Conservation (phyloP, 164 flowering plant genomes). For the Magnolia sinica region DNA sequence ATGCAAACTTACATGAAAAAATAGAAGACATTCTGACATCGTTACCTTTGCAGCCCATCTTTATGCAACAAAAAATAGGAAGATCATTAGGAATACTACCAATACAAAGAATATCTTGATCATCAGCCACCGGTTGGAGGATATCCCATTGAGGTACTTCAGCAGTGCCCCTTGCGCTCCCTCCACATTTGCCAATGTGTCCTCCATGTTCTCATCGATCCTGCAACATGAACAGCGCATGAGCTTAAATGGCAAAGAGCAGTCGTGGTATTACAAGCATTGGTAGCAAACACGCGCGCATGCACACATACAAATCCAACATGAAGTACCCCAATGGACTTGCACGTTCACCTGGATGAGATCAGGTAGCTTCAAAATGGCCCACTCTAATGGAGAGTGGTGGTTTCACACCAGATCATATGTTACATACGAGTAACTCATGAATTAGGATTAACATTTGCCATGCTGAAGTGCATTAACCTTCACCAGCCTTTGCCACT, state of each 20-base stretch:
- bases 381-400: not conserved
- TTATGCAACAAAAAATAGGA: conserved; percentile 86
- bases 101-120: conserved; percentile 90
- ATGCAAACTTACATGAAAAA: not conserved
- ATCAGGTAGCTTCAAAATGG: not conserved
- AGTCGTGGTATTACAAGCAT: too few species aligned
- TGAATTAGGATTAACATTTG: not conserved
- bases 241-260: too few species aligned
- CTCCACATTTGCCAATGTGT: conserved; percentile 82
- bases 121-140: conserved; percentile 94
- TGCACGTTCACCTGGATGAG: not conserved
- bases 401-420: not conserved
- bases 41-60: not conserved
- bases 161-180: conserved; percentile 81
- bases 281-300: too few species aligned
- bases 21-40: not conserved
- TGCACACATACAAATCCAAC: not conserved
- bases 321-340: not conserved
- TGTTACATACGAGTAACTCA: not conserved
- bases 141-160: conserved; percentile 83
- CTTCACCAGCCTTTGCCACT: too few species aligned
- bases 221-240: conserved; percentile 27
- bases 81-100: conserved; percentile 79
- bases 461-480: not conserved
- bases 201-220: conserved; percentile 97